These are phyloP conservation scores for Favolaschia claudopus DNA, from an alignment of 768 basidiomycete species.

Conservation along the genomic window DNA sequence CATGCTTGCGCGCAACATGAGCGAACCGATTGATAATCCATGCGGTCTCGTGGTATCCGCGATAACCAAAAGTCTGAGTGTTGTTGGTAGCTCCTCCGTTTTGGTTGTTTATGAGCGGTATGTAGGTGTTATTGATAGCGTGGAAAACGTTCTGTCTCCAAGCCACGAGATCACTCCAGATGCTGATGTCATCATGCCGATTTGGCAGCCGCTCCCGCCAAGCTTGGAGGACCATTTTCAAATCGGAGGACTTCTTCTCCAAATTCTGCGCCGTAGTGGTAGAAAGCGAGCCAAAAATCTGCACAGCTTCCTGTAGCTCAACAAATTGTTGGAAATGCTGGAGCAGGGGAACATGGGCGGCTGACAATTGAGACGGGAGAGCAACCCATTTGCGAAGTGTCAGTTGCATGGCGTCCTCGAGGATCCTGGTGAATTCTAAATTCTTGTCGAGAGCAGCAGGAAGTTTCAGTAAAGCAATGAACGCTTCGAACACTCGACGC, in stretches of 20 bases:
- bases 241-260: conserved; percentile 93
- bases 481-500: conserved; percentile 97
- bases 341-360: conserved; percentile 92
- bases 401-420: conserved; percentile 97
- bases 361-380: conserved; percentile 84
- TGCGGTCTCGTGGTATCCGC: conserved; percentile 98
- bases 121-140: conserved; percentile 95
- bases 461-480: conserved; percentile 87
- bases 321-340: conserved; percentile 99
- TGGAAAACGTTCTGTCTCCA: conserved; percentile 99
- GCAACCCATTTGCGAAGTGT: conserved; percentile 96
- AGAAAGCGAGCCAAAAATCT: conserved; percentile 91
- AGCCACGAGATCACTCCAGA: conserved; percentile 99
- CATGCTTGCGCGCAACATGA: conserved; percentile 97
- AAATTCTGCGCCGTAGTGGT: conserved; percentile 88
- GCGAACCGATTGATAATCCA: conserved; percentile 99
- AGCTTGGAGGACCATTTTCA: conserved; percentile 95
- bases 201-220: conserved; percentile 98
- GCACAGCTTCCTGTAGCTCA: conserved; percentile 94
- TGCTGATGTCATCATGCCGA: conserved; percentile 94
- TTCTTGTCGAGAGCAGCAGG: conserved; percentile 85
- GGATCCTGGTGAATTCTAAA: conserved; percentile 83
- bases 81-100: conserved; percentile 59
- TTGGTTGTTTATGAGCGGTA: conserved; percentile 83
- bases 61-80: conserved; percentile 86